phyloP scores from a whole-genome alignment of 78 protist genomes.

The Dictyostelium capitatum region DNA sequence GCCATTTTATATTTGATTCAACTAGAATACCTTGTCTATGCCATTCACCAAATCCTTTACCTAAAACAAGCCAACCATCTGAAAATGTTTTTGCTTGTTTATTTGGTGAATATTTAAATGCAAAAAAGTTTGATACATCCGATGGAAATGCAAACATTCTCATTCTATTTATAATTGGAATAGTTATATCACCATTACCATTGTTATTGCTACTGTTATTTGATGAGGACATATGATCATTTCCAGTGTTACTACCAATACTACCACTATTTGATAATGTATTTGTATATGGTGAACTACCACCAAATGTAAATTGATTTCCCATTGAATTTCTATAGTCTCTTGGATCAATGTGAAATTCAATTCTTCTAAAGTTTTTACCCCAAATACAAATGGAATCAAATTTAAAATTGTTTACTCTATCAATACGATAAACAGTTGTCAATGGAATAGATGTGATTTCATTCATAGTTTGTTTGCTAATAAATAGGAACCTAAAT shows the following conservation, averaged over 20 bases:
- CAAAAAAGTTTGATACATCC: slow-evolving; percentile 35
- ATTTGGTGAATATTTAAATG: slow-evolving; percentile 18
- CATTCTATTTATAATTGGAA: slow-evolving; percentile 28
- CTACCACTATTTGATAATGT: neutral
- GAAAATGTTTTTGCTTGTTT: neutral
- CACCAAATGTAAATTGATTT: slow-evolving; percentile 1
- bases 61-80: slow-evolving; percentile 86
- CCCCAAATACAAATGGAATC: slow-evolving; percentile 70
- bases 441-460: slow-evolving; percentile 37
- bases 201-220: neutral
- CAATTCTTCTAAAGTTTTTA: slow-evolving; percentile 70
- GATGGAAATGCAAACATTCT: slow-evolving; percentile 10
- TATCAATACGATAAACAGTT: slow-evolving; percentile 54
- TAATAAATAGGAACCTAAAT: slow-evolving; percentile 21
- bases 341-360: slow-evolving; percentile 40
- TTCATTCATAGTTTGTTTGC: slow-evolving; percentile 28
- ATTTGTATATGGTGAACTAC: neutral
- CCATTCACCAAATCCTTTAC: slow-evolving; percentile 32
- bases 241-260: neutral
- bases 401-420: slow-evolving; percentile 14
- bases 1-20: slow-evolving; percentile 29
- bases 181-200: slow-evolving; percentile 21
- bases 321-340: neutral
- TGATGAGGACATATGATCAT: neutral
- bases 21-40: slow-evolving; percentile 39